phyloP scores from a whole-genome alignment of 1,284 basidiomycete species.

The Heterobasidion annosum region DNA sequence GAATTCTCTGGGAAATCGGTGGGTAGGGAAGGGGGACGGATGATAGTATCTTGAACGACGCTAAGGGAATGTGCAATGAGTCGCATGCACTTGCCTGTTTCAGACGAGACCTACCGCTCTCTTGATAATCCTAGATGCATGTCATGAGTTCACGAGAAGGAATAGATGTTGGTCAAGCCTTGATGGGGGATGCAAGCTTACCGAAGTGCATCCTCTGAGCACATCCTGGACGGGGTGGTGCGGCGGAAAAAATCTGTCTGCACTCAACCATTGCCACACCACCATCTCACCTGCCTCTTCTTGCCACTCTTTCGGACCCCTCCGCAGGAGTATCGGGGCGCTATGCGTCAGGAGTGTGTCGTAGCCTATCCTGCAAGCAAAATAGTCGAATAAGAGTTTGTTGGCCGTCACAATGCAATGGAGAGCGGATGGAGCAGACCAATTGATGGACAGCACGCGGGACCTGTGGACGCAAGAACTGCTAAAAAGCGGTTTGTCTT shows the following conservation, averaged over 20 bases:
- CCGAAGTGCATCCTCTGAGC: constrained; percentile 51
- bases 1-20: constrained; percentile 6
- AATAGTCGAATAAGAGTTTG: background rate
- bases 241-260: constrained; percentile 57
- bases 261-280: constrained; percentile 59
- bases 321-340: constrained; percentile 44
- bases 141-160: background rate
- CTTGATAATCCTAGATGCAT: constrained; percentile 51
- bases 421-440: constrained; percentile 27
- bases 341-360: constrained; percentile 56
- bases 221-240: constrained; percentile 27
- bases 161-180: constrained; percentile 1
- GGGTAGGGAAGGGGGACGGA: constrained; percentile 30
- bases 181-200: constrained; percentile 25
- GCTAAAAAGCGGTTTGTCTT: constrained; percentile 70
- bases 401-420: too few relatives aligned
- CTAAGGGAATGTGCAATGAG: constrained; percentile 17
- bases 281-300: constrained; percentile 37
- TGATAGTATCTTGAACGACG: constrained; percentile 56
- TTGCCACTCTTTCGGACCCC: constrained; percentile 1
- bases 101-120: constrained; percentile 41
- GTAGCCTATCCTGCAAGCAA: constrained; percentile 38
- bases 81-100: background rate
- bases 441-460: constrained; percentile 52
- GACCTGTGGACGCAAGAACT: constrained; percentile 55